phyloP scores from a whole-genome alignment of 2,329 filamentous ascomycete species.

The Tolypocladium tropicale region DNA sequence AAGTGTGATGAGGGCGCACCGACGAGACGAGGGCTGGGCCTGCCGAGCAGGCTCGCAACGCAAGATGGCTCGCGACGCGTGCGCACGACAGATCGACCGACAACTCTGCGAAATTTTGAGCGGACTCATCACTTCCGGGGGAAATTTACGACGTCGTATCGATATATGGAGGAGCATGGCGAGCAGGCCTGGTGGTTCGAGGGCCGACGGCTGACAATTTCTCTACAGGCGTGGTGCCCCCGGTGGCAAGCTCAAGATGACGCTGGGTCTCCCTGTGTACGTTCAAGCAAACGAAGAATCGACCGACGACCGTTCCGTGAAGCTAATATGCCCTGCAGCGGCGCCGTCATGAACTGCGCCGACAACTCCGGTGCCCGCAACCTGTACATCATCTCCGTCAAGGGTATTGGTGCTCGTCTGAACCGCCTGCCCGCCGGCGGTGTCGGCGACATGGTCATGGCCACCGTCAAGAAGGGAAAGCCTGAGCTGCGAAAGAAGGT shows the following conservation, averaged over 20 bases:
- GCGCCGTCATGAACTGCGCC: conserved; percentile 99
- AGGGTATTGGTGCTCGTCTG: conserved; percentile 93
- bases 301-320: background rate
- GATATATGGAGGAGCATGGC: conserved; percentile 1
- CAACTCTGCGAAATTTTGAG: background rate
- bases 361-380: conserved; percentile 99
- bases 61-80: background rate
- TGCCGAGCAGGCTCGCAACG: background rate
- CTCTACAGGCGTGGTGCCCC: conserved; percentile 67
- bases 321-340: conserved; percentile 43
- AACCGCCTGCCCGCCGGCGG: conserved; percentile 95
- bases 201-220: conserved; percentile 1
- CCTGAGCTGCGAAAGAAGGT: conserved; percentile 99
- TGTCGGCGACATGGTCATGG: conserved; percentile 99
- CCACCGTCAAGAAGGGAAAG: conserved; percentile 99
- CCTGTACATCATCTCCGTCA: conserved; percentile 99
- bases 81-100: background rate
- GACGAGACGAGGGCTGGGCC: conserved; percentile 1
- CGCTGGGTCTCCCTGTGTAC: conserved; percentile 99
- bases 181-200: background rate
- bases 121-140: background rate
- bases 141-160: conserved; percentile 1
- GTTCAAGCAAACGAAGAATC: conserved; percentile 22
- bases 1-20: conserved; percentile 1
- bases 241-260: conserved; percentile 99